Percentiles rank a stretch among this genome's conserved stretches.
Evolutionary conservation across 177 flowering plant genomes (phyloP).

Genomic region (Vitis hybrid): DNA sequence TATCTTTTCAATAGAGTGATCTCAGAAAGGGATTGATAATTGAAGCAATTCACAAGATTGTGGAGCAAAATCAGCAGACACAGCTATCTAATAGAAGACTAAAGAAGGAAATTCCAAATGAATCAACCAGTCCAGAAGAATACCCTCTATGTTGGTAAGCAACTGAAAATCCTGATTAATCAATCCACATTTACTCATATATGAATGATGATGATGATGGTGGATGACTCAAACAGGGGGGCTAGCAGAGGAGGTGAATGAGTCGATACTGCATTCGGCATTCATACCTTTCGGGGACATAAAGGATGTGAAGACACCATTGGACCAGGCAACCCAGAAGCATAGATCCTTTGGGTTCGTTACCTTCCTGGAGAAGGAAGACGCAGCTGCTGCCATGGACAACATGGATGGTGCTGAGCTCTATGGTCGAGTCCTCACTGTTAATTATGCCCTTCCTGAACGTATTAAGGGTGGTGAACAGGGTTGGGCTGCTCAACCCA

Average conservation of each 20-base stretch:
- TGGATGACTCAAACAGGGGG: slow-evolving; percentile 50
- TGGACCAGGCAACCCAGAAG: slow-evolving; percentile 95
- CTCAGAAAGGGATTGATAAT: too few relatives aligned
- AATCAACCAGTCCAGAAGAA: slow-evolving; percentile 75
- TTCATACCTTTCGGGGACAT: slow-evolving; percentile 97
- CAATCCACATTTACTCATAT: background rate
- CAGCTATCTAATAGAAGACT: background rate
- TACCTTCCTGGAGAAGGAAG: slow-evolving; percentile 88
- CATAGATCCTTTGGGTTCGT: slow-evolving; percentile 97
- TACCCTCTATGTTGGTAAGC: slow-evolving; percentile 81
- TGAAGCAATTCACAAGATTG: too few relatives aligned
- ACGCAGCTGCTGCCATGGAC: slow-evolving; percentile 93
- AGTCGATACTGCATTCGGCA: slow-evolving; percentile 76
- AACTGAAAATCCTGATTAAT: background rate
- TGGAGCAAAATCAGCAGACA: too few relatives aligned
- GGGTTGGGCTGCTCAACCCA: slow-evolving; percentile 99
- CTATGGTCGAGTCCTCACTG: slow-evolving; percentile 92
- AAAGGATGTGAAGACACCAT: slow-evolving; percentile 93
- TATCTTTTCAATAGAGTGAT: too few relatives aligned
- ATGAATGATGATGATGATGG: slow-evolving; percentile 6
- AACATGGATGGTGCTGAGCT: slow-evolving; percentile 97
- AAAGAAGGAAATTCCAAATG: slow-evolving; percentile 12
- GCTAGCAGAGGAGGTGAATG: slow-evolving; percentile 96
- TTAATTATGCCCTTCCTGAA: slow-evolving; percentile 94
- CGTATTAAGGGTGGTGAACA: slow-evolving; percentile 96